Evolutionary conservation across 352 stramenopile genomes (phyloP), one percentile per base, ranked within the genome.

Genomic region (Pythium insidiosum): DNA sequence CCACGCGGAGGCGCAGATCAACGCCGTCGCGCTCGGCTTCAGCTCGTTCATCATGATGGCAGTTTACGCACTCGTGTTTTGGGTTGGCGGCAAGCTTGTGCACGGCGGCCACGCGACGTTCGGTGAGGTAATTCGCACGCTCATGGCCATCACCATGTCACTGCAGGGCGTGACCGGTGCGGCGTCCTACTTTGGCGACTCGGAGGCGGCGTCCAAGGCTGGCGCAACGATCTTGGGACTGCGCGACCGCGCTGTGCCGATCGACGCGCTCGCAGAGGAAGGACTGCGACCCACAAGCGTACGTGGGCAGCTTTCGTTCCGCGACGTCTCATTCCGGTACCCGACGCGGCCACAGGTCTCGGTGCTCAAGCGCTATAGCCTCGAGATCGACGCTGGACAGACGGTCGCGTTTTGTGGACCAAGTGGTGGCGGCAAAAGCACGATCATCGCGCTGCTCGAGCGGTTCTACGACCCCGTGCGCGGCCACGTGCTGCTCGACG

Each of bases 311-410:
- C 40, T 92, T 13, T 43, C 66, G n/a, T 90, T 89, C 53, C 46
- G 49, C 24, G 50, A 82, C 47, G 66, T 92, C 36, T 51, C 49
- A 20, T 93, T 93, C 58, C 50, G 69, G 4, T 93, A 93, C 56
- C 76, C 80, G 10, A 72, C 50, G 2, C 65, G 79, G 9, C 73
- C 71, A 1, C 43, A 84, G 3, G 58, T 73, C 5, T 62, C 53
- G 10, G 73, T 97, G 29, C 74, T 97, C 18, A 72, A 79, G 19
- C 56, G 72, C 34, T 73, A 96, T 44, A 87, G 78, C 43, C 55
- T 98, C 2, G 66, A 66, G 4, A 76, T 90, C 28, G 65, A 80
- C 24, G 34, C 68, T 23, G 75, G 75, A 0, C 53, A 78, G 29
- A 84, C 68, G 0, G 70, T 81, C 0, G 73, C 68, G 1, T 66